A percentile compares a stretch with the other conserved stretches of the same genome.
Evolutionary conservation across 768 basidiomycete species (phyloP).

Genomic region (Imleria badia): DNA sequence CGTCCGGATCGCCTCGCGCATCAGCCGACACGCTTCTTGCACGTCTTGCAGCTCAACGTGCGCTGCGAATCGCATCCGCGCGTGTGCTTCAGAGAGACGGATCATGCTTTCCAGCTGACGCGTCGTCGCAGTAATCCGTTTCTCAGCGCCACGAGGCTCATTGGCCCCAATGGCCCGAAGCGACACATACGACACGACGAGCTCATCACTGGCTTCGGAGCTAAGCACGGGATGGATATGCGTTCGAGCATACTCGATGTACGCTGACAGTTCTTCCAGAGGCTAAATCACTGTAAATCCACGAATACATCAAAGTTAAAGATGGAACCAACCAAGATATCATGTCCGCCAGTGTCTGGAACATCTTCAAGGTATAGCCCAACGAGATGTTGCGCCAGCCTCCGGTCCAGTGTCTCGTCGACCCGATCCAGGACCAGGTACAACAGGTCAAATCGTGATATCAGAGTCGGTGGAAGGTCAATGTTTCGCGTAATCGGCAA

Average conservation of each 20-base stretch:
- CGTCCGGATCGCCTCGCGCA: conserved; percentile 94
- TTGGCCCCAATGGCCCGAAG: conserved; percentile 86
- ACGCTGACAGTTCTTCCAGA: conserved; percentile 85
- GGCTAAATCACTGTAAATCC: conserved; percentile 51
- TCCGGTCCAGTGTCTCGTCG: conserved; percentile 84
- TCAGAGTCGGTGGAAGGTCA: conserved; percentile 94
- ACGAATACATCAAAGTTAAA: not conserved
- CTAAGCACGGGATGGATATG: conserved; percentile 85
- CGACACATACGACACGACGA: conserved; percentile 88
- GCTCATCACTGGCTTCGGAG: conserved; percentile 79
- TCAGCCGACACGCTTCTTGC: conserved; percentile 87
- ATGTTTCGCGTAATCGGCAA: conserved; percentile 94
- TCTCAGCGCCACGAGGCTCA: conserved; percentile 84
- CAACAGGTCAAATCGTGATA: conserved; percentile 95
- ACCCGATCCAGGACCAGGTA: conserved; percentile 96
- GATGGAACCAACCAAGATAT: conserved; percentile 68
- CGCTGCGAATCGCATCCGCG: conserved; percentile 91
- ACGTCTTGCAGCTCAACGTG: conserved; percentile 87
- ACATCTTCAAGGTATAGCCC: conserved; percentile 91
- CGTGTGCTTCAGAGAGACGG: conserved; percentile 93
- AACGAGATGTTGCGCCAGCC: conserved; percentile 89
- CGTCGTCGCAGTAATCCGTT: conserved; percentile 96
- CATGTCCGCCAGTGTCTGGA: conserved; percentile 55
- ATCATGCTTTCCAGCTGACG: conserved; percentile 98
- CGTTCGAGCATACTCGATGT: conserved; percentile 89